Conservation (phyloP, 2,329 filamentous ascomycete genomes). For the Aspergillus sp. region DNA sequence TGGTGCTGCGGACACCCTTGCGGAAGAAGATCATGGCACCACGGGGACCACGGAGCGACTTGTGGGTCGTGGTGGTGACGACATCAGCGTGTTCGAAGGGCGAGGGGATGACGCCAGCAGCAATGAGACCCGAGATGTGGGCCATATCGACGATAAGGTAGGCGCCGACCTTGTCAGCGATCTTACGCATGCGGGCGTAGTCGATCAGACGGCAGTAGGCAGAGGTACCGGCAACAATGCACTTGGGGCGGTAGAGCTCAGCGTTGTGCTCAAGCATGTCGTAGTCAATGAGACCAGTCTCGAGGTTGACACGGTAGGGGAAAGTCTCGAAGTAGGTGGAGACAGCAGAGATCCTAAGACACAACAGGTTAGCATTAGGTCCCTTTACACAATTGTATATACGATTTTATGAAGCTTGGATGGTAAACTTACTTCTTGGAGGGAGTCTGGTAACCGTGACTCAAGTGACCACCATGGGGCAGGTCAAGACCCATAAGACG, state of each 20-base stretch:
- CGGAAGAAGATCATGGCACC: constrained; percentile 99
- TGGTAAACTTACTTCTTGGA: constrained; percentile 62
- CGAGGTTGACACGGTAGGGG: constrained; percentile 84
- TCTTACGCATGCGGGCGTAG: constrained; percentile 84
- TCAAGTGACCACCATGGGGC: constrained; percentile 91
- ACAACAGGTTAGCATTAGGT: not conserved
- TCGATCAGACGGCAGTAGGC: constrained; percentile 96
- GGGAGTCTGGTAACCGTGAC: constrained; percentile 94
- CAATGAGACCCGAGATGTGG: constrained; percentile 90
- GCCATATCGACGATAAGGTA: constrained; percentile 96
- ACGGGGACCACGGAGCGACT: constrained; percentile 87
- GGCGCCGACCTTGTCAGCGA: constrained; percentile 82
- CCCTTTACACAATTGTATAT: too few relatives aligned
- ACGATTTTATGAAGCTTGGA: not conserved
- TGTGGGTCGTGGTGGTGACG: constrained; percentile 97
- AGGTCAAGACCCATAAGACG: constrained; percentile 95
- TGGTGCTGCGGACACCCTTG: constrained; percentile 75
- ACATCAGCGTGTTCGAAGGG: constrained; percentile 88
- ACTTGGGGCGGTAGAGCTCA: constrained; percentile 84
- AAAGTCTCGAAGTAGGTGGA: constrained; percentile 99
- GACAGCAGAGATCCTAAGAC: constrained; percentile 75
- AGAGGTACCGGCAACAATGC: constrained; percentile 89
- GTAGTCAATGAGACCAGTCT: constrained; percentile 93
- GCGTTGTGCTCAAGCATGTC: constrained; percentile 82
- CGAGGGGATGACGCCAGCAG: constrained; percentile 81